Evolutionary conservation across 306 rosid species (phyloP), one percentile per base, ranked within the genome.

Genomic region (Quercus agrifolia): DNA sequence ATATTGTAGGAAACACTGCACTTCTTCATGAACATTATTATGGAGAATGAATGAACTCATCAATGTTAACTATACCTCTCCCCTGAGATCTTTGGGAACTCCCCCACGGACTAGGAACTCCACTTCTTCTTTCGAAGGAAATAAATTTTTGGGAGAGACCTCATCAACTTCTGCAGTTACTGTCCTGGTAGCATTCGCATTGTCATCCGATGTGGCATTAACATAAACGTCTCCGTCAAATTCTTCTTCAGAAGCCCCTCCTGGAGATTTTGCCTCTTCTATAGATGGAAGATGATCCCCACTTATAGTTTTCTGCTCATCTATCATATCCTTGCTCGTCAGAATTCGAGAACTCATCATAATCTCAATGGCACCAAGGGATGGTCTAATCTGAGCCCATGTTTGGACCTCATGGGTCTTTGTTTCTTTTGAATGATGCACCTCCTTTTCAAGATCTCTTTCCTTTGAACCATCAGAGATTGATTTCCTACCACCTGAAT

Each of bases 41-140:
- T 30, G 76, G 64, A 28, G 74, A 82, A 79, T 51, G 62, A 35
- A 62, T 67, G 67, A 73, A 82, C 58, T 74, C 77, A 73, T 80
- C 77, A 54, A 27, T 74, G 79, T 55, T 52, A 28, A 79, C 79
- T 77, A 81, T 83, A 95, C 99, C 98, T 95, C 97, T 80, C 99
- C 97, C 85, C 99, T 90, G 71, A 95, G 91, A 87, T 95, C 97
- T 85, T 83, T 93, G 56, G 98, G 98, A 61, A 95, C 82, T 79
- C 98, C 99, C 44, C 98, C 99, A 75, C 80, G 96, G 83, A 92
- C 96, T 74, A 92, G 98, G 83, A 81, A 74, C 82, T 93, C 96
- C 77, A 95, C 80, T 87, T 92, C 97, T 84, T 86, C 89, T 70
- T 64, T 83, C 94, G 91, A 92, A 12, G 79, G 87, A 78, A 88